phyloP scores from a whole-genome alignment of 140 eudicot species.

The Stevia rebaudiana region DNA sequence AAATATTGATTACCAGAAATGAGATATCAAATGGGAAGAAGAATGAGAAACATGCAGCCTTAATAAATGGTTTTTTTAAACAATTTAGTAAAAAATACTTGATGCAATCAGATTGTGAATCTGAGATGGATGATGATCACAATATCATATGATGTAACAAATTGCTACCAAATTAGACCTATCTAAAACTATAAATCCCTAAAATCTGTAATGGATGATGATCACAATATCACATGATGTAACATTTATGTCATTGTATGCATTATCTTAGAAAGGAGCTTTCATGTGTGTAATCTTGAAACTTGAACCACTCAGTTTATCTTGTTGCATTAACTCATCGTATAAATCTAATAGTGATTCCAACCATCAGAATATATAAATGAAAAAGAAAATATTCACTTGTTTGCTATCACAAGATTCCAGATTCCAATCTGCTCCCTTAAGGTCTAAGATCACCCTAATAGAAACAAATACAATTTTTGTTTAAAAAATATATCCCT shows the following conservation, averaged over 20 bases:
- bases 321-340: not conserved
- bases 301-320: not conserved
- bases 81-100: too few relatives aligned
- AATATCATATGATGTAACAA: slow-evolving; percentile 6
- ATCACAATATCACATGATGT: too few relatives aligned
- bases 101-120: too few relatives aligned
- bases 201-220: not conserved
- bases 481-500: not conserved
- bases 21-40: too few relatives aligned
- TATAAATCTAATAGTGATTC: not conserved
- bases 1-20: too few relatives aligned
- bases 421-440: not conserved
- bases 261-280: not conserved
- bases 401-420: not conserved
- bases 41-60: too few relatives aligned
- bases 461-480: not conserved
- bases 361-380: not conserved
- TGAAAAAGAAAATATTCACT: too few relatives aligned
- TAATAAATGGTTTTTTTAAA: too few relatives aligned
- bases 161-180: not conserved
- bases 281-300: not conserved
- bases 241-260: not conserved
- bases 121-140: too few relatives aligned
- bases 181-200: not conserved
- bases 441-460: not conserved